Evolutionary conservation across 2,329 filamentous ascomycete species (phyloP), one percentile per base, ranked within the genome.

Genomic region (Ascochyta lentis): DNA sequence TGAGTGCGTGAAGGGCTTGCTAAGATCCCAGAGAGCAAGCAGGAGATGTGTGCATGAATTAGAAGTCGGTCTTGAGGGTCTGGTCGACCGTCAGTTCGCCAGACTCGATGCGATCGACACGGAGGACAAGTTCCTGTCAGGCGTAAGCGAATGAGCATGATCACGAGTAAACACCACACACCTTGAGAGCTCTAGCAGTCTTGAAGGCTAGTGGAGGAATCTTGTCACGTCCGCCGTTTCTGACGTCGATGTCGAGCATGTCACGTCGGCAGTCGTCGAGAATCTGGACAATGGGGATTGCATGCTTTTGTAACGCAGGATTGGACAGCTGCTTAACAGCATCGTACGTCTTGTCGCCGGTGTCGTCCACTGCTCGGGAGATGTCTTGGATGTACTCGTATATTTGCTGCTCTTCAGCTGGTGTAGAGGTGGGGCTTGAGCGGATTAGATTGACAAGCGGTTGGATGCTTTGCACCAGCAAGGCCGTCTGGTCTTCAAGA

Each of bases 201-300:
- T 92, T 89, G 75, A 96, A 96, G n/a, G 91, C 91, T 64, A 95
- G 87, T 2, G 91, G 91, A 10, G 91, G 91, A 46, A 96, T 78
- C 26, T 85, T 83, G 3, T 81, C 83, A 24, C 89, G 83, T 8
- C 84, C 82, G 24, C 87, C 88, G 33, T 84, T 84, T 33, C 67
- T 85, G 78, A 53, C 84, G 83, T 54, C 88, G 83, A 67, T 60
- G n/a, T 87, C 84, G 19, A 89, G 76, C 54, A 96, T 81, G 39
- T 86, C 84, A 59, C 86, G 81, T 54, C 87, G 83, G 74, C 87
- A 90, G 34, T 84, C 79, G 24, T 84, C 81, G 7, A 96, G 73
- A 2, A 84, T 83, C 27, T 79, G 76, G 5, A 86, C 75, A 48
- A 86, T 81, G 7, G 79, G 79, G 23, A 79, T 75, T 7, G 77